Conservation (phyloP, 306 rosid genomes). For the Neltuma alba region DNA sequence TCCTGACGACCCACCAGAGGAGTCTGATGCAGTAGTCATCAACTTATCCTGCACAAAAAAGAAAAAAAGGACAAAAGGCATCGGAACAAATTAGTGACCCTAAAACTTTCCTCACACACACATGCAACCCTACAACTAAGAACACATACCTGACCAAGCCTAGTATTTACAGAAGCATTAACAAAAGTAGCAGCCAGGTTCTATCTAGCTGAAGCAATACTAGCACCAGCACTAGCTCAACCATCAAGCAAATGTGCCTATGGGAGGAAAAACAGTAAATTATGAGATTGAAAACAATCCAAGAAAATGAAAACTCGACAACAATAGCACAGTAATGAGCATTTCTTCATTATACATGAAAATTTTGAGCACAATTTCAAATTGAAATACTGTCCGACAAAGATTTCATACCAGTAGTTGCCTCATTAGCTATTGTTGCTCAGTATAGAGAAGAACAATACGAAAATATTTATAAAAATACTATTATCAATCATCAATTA, state of each 20-base stretch:
- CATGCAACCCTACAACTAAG: constrained; percentile 18
- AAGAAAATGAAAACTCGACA: not conserved
- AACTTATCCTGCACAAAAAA: constrained; percentile 81
- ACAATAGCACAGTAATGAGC: constrained; percentile 22
- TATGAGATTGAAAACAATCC: constrained; percentile 9
- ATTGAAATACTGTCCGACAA: not conserved
- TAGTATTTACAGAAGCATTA: constrained; percentile 98
- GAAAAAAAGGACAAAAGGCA: constrained; percentile 16
- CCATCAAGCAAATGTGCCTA: constrained; percentile 99
- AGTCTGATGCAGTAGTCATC: constrained; percentile 82
- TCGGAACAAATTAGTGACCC: not conserved
- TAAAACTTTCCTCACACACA: constrained; percentile 17
- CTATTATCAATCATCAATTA: not conserved
- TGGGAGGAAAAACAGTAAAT: constrained; percentile 23
- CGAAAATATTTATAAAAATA: not conserved
- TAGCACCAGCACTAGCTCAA: constrained; percentile 97
- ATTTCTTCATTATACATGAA: not conserved
- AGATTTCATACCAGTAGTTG: constrained; percentile 14
- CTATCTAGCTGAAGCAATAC: constrained; percentile 99
- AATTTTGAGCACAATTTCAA: not conserved
- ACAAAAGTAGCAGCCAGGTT: constrained; percentile 99
- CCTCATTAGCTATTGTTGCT: not conserved
- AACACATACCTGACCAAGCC: constrained; percentile 88
- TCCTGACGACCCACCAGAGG: constrained; percentile 77
- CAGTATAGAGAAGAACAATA: not conserved